Conservation (phyloP, 257 asterid species). For the Leptodermis oblonga region DNA sequence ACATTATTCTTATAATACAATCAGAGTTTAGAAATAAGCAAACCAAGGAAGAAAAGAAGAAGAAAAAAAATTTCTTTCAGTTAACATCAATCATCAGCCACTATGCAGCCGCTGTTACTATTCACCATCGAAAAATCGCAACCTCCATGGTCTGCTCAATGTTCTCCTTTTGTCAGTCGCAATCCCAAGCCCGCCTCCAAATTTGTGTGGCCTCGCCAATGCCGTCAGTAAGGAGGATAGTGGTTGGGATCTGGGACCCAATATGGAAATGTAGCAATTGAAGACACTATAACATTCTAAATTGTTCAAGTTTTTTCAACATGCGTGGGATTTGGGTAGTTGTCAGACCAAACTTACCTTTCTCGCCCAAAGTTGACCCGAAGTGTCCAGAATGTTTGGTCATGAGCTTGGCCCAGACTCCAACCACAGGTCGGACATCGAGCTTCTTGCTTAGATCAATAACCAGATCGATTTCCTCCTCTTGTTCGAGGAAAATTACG, state of each 20-base stretch:
- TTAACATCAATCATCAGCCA: too few species aligned
- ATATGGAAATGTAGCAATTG: conserved; percentile 92
- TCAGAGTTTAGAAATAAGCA: too few species aligned
- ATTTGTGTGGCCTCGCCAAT: conserved; percentile 92
- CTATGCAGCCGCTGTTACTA: too few species aligned
- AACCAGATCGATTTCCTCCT: conserved; percentile 77
- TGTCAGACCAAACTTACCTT: conserved; percentile 86
- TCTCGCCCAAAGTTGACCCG: conserved; percentile 98
- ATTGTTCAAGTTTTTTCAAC: conserved; percentile 55
- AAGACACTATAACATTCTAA: conserved; percentile 78
- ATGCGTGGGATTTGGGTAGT: conserved; percentile 78
- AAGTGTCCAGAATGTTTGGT: conserved; percentile 93
- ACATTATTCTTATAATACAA: too few species aligned
- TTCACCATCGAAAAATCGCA: too few species aligned
- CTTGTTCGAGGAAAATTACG: conserved; percentile 89
- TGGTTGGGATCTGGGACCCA: conserved; percentile 92
- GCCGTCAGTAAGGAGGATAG: conserved; percentile 66
- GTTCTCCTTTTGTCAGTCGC: too few species aligned
- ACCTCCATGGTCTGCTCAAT: too few species aligned
- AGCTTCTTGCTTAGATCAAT: conserved; percentile 62
- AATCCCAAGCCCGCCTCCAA: too few species aligned
- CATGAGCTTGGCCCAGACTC: conserved; percentile 85
- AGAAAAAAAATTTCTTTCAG: too few species aligned
- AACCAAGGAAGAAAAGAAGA: too few species aligned
- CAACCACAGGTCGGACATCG: conserved; percentile 79